These are phyloP conservation scores for Aspergillus pseudoterreus DNA, from an alignment of 2,329 filamentous ascomycete species.

Conservation along the genomic window DNA sequence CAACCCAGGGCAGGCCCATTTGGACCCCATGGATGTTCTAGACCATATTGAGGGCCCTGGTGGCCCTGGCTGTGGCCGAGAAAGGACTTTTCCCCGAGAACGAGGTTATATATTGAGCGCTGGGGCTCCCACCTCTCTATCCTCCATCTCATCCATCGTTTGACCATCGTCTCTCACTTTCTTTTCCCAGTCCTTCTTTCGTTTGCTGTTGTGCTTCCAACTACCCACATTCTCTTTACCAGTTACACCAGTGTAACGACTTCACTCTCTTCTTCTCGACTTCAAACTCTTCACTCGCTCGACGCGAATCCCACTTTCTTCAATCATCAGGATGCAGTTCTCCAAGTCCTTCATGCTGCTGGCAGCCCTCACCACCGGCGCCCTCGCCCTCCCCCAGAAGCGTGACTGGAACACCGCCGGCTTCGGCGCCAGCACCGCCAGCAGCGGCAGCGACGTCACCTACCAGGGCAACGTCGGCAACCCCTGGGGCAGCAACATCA, in stretches of 20 bases:
- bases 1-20: neutral
- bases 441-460: constrained; percentile 21
- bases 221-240: constrained; percentile 4
- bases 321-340: constrained; percentile 24
- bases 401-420: constrained; percentile 25
- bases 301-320: neutral
- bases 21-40: constrained; percentile 2
- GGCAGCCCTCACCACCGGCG: constrained; percentile 25
- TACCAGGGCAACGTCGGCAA: constrained; percentile 38
- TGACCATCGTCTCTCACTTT: neutral
- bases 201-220: constrained; percentile 4
- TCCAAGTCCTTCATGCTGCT: constrained; percentile 29
- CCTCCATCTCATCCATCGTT: neutral
- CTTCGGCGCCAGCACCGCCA: constrained; percentile 29
- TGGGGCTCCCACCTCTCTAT: neutral
- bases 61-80: neutral
- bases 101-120: constrained; percentile 2
- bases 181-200: neutral
- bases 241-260: neutral
- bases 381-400: constrained; percentile 1
- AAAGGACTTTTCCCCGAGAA: neutral
- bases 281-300: neutral
- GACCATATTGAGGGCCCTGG: neutral
- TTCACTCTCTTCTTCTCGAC: neutral
- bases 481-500: constrained; percentile 41